Evolutionary conservation across 176 grass and related monocot species (phyloP).

Genomic region (Zizania latifolia): DNA sequence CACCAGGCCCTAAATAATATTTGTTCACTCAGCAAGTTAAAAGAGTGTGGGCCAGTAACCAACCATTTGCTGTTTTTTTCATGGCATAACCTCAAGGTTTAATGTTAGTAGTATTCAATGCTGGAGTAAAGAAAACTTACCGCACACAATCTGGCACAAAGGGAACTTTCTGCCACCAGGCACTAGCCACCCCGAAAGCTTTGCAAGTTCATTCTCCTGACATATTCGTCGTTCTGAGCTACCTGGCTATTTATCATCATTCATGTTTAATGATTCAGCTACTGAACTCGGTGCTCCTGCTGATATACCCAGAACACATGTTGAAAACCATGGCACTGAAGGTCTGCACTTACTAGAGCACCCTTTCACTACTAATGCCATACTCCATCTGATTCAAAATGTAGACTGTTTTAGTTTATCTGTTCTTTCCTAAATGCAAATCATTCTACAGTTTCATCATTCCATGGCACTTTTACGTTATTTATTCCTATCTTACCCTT

Average conservation of each 20-base stretch:
- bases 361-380: background rate
- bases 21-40: background rate
- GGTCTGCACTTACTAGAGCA: background rate
- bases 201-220: background rate
- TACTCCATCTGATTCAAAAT: background rate
- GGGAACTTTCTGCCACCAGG: background rate
- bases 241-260: background rate
- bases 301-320: background rate
- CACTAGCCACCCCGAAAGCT: constrained; percentile 1
- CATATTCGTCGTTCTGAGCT: background rate
- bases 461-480: background rate
- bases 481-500: background rate
- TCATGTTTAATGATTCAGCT: constrained; percentile 4
- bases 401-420: background rate
- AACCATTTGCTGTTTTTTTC: background rate
- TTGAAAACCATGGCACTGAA: background rate
- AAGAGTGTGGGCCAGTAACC: background rate
- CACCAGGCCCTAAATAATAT: background rate
- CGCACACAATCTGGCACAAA: background rate
- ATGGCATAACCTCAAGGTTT: background rate
- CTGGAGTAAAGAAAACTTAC: background rate
- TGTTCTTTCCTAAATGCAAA: background rate
- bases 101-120: background rate
- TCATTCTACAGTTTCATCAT: background rate
- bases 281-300: constrained; percentile 7